Base-by-base conservation (phyloP, 805 yeast genomes). In the Starmerella roubikii region DNA sequence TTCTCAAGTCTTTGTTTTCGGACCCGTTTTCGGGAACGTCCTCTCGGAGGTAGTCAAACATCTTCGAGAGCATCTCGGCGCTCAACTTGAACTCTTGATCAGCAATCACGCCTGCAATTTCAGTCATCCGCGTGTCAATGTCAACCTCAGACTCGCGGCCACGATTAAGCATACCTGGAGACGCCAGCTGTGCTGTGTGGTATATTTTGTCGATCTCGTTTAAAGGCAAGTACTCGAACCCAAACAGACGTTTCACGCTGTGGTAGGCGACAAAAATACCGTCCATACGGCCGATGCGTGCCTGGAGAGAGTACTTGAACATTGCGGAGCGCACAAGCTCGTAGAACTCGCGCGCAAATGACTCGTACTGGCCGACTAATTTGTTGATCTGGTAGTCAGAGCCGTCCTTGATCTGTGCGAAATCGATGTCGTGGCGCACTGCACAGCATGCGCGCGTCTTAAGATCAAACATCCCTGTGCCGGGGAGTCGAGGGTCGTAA, bases 261-360 rank as follows among this genome's bases (percentile, higher is more conserved):
- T 88, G 98, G 57, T 77, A 88, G 0, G 95, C 95, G 13, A 88
- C 67, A 49, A 82, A 84, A 2, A 91, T 83, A 5, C 98, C 98
- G 58, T 86, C 96, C 97, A 91, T 88, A 51, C 80, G 76, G 3
- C 97, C 98, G 30, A 88, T 80, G 45, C 96, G 67, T 0, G 95
- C 97, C 58, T 91, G 97, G 48, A 88, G 65, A 2, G 81, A 71
- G 54, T 88, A 88, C 59, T 88, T 88, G 49, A 88, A 62, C 59
- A 88, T 60, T 0, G 91, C 78, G 2, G 88, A 71, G 41, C 81
- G 62, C 15, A 77, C 71, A 50, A 88, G 67, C 52, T 88, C 97
- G 44, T 63, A 67, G 55, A 70, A 67, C 53, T 88, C 98, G 16
- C 86, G 65, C 50, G 80, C 84, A 55, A 74, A 81, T n/a, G 93